A percentile compares a stretch with the other conserved stretches of the same genome.
These are phyloP conservation scores for Angomonas deanei DNA, from an alignment of 208 protist species.

Conservation along the genomic window DNA sequence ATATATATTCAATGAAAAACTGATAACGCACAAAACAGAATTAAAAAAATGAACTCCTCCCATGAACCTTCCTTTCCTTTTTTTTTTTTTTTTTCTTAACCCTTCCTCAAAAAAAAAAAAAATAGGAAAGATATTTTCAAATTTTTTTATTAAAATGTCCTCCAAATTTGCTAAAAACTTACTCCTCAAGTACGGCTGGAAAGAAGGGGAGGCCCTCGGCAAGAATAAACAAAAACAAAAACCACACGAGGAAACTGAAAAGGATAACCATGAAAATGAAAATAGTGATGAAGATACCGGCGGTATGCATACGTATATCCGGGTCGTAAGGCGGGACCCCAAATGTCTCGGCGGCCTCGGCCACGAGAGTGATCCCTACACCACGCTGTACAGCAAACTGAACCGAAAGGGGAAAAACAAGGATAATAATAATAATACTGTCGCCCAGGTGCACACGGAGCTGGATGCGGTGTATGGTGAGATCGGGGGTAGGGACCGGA, in stretches of 20 bases:
- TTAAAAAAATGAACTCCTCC: slow-evolving; percentile 3
- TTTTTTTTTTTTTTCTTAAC: slow-evolving; percentile 11
- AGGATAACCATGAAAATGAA: neutral
- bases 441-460: neutral
- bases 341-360: slow-evolving; percentile 62
- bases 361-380: slow-evolving; percentile 68
- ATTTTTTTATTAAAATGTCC: too few relatives aligned
- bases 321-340: slow-evolving; percentile 69
- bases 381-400: slow-evolving; percentile 15
- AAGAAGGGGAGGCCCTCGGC: slow-evolving; percentile 79
- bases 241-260: neutral
- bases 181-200: slow-evolving; percentile 83
- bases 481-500: neutral
- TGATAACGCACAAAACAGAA: slow-evolving; percentile 4
- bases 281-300: neutral
- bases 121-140: too few relatives aligned
- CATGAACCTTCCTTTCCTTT: neutral
- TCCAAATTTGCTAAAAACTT: slow-evolving; percentile 52
- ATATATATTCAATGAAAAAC: neutral
- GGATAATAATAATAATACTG: slow-evolving; percentile 2
- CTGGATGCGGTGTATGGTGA: slow-evolving; percentile 5
- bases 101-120: neutral
- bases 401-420: slow-evolving; percentile 4
- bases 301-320: slow-evolving; percentile 68
- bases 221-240: slow-evolving; percentile 25